Conservation (phyloP, 768 basidiomycete species). For the Serendipita sp. region DNA sequence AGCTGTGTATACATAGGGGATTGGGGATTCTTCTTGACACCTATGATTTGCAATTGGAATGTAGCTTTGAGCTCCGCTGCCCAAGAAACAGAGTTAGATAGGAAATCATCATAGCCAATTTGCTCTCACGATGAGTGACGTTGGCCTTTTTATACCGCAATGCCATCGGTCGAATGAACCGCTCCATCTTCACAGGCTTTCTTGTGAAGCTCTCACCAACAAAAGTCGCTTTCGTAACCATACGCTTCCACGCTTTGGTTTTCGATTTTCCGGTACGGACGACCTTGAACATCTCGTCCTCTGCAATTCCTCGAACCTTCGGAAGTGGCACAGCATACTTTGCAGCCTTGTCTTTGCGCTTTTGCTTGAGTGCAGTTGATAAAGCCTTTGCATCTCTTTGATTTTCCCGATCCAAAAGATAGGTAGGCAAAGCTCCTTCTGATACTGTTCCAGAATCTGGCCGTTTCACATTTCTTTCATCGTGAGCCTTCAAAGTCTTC, state of each 20-base stretch:
- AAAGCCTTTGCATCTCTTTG: conserved; percentile 96
- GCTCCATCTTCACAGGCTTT: conserved; percentile 97
- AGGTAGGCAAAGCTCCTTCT: conserved; percentile 86
- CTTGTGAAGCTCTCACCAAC: conserved; percentile 96
- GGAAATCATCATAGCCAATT: neutral
- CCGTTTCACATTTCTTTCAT: conserved; percentile 95
- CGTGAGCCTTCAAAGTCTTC: conserved; percentile 99
- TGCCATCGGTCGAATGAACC: conserved; percentile 95
- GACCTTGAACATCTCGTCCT: conserved; percentile 99
- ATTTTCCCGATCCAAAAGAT: conserved; percentile 92
- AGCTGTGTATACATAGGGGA: conserved; percentile 95
- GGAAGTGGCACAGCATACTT: conserved; percentile 95
- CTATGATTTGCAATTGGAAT: conserved; percentile 93
- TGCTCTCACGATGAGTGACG: conserved; percentile 83
- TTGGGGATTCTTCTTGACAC: conserved; percentile 99
- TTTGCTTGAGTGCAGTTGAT: conserved; percentile 92
- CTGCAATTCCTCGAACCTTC: conserved; percentile 93
- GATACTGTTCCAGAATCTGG: conserved; percentile 66
- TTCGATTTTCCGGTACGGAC: conserved; percentile 95
- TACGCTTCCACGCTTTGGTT: conserved; percentile 94
- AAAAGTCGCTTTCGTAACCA: conserved; percentile 99
- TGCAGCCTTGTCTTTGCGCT: conserved; percentile 96
- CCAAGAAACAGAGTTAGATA: neutral
- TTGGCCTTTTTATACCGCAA: conserved; percentile 96
- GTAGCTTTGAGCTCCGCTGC: conserved; percentile 93